phyloP scores from a whole-genome alignment of 495 filamentous ascomycete genomes.

The Penicillium coffeae region DNA sequence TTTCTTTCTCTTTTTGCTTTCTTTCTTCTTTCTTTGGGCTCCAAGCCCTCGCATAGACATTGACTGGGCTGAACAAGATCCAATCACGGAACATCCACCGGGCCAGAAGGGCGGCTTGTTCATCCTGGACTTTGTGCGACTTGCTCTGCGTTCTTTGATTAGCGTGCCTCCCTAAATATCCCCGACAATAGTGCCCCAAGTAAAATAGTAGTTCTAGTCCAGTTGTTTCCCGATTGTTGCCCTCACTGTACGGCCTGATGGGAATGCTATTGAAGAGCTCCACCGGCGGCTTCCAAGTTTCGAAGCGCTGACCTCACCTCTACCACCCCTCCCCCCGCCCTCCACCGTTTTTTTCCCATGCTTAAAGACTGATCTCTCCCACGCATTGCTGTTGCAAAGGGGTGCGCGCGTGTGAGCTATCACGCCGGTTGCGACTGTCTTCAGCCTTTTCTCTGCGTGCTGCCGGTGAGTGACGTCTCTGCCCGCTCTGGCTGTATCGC shows the following conservation, averaged over 20 bases:
- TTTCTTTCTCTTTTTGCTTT: no score
- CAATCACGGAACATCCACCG: conserved; percentile 5
- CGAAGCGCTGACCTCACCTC: conserved; percentile 10
- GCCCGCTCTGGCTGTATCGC: no score
- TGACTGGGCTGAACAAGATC: not conserved
- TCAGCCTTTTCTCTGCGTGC: not conserved
- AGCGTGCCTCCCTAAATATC: no score
- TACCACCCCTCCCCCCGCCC: not conserved
- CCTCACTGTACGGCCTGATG: conserved; percentile 11
- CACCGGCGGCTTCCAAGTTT: conserved; percentile 16
- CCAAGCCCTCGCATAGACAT: no score
- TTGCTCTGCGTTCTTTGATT: no score
- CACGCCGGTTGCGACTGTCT: conserved; percentile 1
- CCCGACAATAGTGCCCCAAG: no score
- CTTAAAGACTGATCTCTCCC: conserved; percentile 4
- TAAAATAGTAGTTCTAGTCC: no score
- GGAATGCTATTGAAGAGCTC: conserved; percentile 24
- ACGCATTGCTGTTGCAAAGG: not conserved
- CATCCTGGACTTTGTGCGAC: not conserved
- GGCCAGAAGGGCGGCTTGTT: no score
- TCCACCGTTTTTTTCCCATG: not conserved
- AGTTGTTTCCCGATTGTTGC: not conserved
- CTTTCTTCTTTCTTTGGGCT: no score
- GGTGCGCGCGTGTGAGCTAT: not conserved
- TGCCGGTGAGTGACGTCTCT: conserved; percentile 7